A percentile compares a stretch with the other conserved stretches of the same genome.
Evolutionary conservation across 2,329 filamentous ascomycete species (phyloP).

Genomic region (Podosphaera fusca): DNA sequence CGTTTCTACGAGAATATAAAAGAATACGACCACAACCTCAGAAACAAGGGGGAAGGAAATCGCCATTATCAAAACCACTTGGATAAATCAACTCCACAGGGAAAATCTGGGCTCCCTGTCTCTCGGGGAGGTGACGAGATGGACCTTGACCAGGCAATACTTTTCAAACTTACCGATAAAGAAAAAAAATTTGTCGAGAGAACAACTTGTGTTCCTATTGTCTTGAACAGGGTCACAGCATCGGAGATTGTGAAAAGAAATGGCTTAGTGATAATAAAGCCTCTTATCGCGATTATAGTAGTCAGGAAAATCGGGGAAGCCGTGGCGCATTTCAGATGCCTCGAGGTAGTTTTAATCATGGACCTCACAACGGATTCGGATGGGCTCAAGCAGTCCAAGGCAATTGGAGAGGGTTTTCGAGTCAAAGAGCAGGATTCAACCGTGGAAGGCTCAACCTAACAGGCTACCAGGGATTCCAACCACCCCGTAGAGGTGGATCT

Average conservation of each 20-base stretch:
- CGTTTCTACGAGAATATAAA: too few relatives aligned
- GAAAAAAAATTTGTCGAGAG: too few relatives aligned
- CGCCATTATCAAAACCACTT: too few relatives aligned
- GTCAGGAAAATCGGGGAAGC: not conserved
- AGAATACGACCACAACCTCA: too few relatives aligned
- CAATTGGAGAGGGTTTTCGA: not conserved
- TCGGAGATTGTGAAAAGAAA: not conserved
- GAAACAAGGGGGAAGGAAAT: too few relatives aligned
- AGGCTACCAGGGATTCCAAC: not conserved
- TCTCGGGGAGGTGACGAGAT: too few relatives aligned
- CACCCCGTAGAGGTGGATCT: not conserved
- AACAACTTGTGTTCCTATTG: not conserved
- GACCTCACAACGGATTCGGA: too few relatives aligned
- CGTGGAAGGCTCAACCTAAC: not conserved
- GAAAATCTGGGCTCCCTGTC: too few relatives aligned
- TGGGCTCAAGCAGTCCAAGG: not conserved
- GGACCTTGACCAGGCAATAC: too few relatives aligned
- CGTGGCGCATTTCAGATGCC: not conserved
- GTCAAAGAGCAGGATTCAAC: not conserved
- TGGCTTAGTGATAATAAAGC: not conserved
- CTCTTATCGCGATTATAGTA: not conserved
- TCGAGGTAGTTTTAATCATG: too few relatives aligned
- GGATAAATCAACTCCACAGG: too few relatives aligned
- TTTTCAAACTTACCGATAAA: too few relatives aligned
- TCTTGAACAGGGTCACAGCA: not conserved